These are phyloP conservation scores for Lathyrus sativus DNA, from an alignment of 306 rosid species.

Conservation along the genomic window DNA sequence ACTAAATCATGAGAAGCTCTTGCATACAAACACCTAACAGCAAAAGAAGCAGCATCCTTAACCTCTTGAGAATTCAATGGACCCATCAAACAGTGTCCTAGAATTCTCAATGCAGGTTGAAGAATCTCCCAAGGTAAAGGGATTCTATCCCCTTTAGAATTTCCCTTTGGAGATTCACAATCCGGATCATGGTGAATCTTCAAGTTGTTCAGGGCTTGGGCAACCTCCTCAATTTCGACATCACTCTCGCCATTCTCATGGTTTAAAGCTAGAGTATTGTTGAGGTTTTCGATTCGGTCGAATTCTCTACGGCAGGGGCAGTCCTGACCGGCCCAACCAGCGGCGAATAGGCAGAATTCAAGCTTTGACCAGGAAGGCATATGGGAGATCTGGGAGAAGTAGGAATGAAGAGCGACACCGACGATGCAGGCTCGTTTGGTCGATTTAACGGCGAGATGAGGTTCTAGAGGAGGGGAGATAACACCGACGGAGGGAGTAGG, in stretches of 20 bases:
- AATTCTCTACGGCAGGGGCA: constrained; percentile 67
- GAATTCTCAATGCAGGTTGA: constrained; percentile 77
- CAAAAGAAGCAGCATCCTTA: constrained; percentile 67
- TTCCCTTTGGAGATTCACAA: constrained; percentile 8
- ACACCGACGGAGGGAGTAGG: constrained; percentile 53
- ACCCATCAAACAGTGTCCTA: constrained; percentile 89
- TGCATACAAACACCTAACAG: constrained; percentile 71
- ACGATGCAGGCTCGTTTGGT: constrained; percentile 84
- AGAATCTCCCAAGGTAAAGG: constrained; percentile 96
- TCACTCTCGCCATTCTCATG: constrained; percentile 17
- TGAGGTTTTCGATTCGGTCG: constrained; percentile 28
- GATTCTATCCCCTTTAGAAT: constrained; percentile 59
- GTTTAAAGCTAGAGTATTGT: constrained; percentile 9
- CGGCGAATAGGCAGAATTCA: constrained; percentile 66
- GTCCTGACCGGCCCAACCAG: constrained; percentile 84
- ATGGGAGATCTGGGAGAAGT: constrained; percentile 89
- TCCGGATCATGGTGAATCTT: constrained; percentile 50
- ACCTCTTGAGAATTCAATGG: constrained; percentile 81
- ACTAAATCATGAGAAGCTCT: constrained; percentile 89
- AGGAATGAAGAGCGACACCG: constrained; percentile 78
- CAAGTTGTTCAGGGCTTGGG: constrained; percentile 48
- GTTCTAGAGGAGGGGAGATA: constrained; percentile 75
- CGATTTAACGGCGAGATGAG: constrained; percentile 81
- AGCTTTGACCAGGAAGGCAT: constrained; percentile 96
- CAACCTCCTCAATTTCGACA: constrained; percentile 47